A percentile compares a stretch with the other conserved stretches of the same genome.
These are phyloP conservation scores for Fremontodendron californicum DNA, from an alignment of 345 rosid species.

Conservation along the genomic window DNA sequence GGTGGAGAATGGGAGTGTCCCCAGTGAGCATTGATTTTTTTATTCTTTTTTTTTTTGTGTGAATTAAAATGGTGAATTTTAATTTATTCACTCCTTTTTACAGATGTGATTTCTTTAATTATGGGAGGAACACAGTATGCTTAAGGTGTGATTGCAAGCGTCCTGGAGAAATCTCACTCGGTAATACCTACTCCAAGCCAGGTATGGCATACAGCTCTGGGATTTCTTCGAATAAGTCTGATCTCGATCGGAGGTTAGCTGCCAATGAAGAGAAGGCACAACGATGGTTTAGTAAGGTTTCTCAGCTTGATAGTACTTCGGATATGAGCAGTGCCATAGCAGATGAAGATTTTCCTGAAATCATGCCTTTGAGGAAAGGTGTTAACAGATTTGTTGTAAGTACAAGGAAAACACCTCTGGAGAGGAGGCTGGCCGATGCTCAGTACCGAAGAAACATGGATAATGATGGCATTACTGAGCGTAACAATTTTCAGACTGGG, in stretches of 20 bases:
- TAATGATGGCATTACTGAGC: slow-evolving; percentile 20
- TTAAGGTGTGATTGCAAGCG: slow-evolving; percentile 93
- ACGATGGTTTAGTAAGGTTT: slow-evolving; percentile 68
- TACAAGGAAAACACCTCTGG: slow-evolving; percentile 87
- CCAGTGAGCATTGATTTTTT: slow-evolving; percentile 57
- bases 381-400: slow-evolving; percentile 89
- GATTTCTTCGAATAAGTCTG: slow-evolving; percentile 31
- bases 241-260: slow-evolving; percentile 50
- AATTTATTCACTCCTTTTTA: slow-evolving; percentile 14
- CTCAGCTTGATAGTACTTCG: slow-evolving; percentile 50
- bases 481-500: slow-evolving; percentile 16
- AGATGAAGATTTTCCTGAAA: slow-evolving; percentile 87
- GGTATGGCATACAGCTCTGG: slow-evolving; percentile 30
- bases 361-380: slow-evolving; percentile 92
- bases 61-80: slow-evolving; percentile 14
- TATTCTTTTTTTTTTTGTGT: slow-evolving; percentile 7
- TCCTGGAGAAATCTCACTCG: slow-evolving; percentile 42
- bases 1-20: slow-evolving; percentile 99
- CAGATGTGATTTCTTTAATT: slow-evolving; percentile 82
- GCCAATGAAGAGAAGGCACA: slow-evolving; percentile 84
- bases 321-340: slow-evolving; percentile 51
- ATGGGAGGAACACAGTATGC: slow-evolving; percentile 73
- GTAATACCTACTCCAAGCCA: slow-evolving; percentile 25
- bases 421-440: slow-evolving; percentile 61
- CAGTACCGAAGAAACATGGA: slow-evolving; percentile 33